Evolutionary conservation across 73 alveolate genomes (phyloP).

Genomic region (Diophrys appendiculata): DNA sequence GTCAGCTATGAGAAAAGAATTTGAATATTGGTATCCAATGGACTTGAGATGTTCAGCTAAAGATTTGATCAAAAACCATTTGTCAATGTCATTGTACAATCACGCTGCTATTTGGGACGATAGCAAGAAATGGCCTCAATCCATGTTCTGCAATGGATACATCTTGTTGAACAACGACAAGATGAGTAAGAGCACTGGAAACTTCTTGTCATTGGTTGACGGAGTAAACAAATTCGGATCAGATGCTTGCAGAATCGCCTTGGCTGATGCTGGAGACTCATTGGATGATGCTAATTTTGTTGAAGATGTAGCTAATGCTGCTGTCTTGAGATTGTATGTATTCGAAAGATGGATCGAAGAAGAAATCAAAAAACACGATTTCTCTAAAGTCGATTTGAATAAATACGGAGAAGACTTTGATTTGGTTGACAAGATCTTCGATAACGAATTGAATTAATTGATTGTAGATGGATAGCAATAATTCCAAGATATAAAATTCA

Average conservation of each 20-base stretch:
- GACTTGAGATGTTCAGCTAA: constrained; percentile 98
- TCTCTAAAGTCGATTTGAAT: constrained; percentile 58
- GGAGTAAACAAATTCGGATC: constrained; percentile 91
- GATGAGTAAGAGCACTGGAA: constrained; percentile 97
- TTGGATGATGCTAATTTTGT: constrained; percentile 98
- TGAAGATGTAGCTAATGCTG: constrained; percentile 72
- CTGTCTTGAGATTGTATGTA: constrained; percentile 84
- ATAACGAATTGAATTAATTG: constrained; percentile 79
- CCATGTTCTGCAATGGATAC: constrained; percentile 98
- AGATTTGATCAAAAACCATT: constrained; percentile 97
- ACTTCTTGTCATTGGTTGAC: constrained; percentile 94
- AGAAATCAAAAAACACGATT: constrained; percentile 17
- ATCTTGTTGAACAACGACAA: constrained; percentile 93
- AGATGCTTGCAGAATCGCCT: constrained; percentile 97
- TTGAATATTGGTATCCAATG: constrained; percentile 98
- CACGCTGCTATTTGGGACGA: constrained; percentile 99
- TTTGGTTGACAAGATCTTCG: constrained; percentile 85
- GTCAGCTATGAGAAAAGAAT: constrained; percentile 89
- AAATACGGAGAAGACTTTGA: constrained; percentile 53
- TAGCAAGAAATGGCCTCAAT: constrained; percentile 92
- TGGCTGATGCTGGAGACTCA: constrained; percentile 99
- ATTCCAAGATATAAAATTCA: constrained; percentile 94
- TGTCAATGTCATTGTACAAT: constrained; percentile 97
- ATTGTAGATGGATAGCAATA: constrained; percentile 65
- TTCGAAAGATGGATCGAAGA: constrained; percentile 89